Evolutionary conservation across 108 stramenopile genomes (phyloP).

Genomic region (Skeletonema marinoi): DNA sequence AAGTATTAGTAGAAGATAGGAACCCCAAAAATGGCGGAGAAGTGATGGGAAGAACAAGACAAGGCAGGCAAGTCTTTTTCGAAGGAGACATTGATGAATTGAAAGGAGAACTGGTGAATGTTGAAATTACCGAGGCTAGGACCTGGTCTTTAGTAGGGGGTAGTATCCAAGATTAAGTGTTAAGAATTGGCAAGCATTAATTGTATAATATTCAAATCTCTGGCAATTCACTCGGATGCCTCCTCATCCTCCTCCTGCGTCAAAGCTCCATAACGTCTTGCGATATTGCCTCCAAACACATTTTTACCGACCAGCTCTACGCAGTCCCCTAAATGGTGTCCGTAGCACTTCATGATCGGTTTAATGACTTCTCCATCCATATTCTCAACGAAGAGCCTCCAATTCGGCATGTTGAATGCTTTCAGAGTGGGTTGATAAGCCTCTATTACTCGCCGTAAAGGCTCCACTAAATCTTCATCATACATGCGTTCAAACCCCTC

Average conservation of each 20-base stretch:
- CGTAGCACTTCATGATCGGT: background rate
- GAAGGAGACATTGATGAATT: slow-evolving; percentile 77
- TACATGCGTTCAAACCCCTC: background rate
- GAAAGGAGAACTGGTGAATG: slow-evolving; percentile 70
- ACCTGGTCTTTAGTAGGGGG: slow-evolving; percentile 87
- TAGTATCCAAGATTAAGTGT: background rate
- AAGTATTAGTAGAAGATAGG: slow-evolving; percentile 90
- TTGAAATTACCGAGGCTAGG: slow-evolving; percentile 75
- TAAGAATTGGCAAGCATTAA: background rate
- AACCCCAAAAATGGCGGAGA: slow-evolving; percentile 83
- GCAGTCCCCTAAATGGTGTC: background rate
- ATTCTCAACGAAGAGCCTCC: background rate
- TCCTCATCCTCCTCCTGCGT: background rate
- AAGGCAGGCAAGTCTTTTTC: slow-evolving; percentile 89
- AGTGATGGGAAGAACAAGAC: slow-evolving; percentile 89
- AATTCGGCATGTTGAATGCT: background rate
- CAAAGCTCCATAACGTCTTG: background rate
- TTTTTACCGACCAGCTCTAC: background rate
- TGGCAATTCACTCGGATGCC: background rate
- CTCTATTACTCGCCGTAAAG: slow-evolving; percentile 2
- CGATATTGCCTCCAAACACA: background rate
- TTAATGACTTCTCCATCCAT: background rate
- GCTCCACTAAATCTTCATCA: slow-evolving; percentile 1
- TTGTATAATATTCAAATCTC: background rate
- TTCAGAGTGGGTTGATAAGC: background rate